Base-by-base conservation (phyloP, 345 rosid species). In the Pugionium cornutum region DNA sequence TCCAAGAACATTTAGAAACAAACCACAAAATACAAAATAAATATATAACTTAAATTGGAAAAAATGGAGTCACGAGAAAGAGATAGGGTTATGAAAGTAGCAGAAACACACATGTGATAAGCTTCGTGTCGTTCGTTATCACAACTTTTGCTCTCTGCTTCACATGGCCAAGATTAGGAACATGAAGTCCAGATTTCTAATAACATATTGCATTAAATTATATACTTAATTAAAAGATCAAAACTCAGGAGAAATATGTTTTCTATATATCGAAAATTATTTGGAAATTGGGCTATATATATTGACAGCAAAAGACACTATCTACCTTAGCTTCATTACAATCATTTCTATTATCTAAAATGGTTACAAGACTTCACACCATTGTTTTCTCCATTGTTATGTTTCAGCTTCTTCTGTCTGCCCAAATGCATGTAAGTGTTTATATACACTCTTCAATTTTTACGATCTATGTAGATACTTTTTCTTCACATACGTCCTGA, bases 151-250 rank as follows among this genome's bases (percentile, higher is more conserved):
- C 58, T 43, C 44, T 52, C 53, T 66, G 49, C 71, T 43, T 65
- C 71, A 72, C 76, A 65, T 72, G 76, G 10, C 41, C 44, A 33
- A 64, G 71, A 72, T 72, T 72, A 50, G 18, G n/a, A 71, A 71
- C 64, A 33, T 64, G 69, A 56, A 64, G 70, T 64, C 69, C 64
- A 71, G 1, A 71, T 71, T 62, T 39, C 4, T 70, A 30, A 18
- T 43, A 40, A 50, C 10, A 7, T 6, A 62, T 33, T 32, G 18
- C 53, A 18, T 59, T 9, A 7, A 42, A 32, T 59, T 59, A n/a
- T 11, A 33, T 25, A 61, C 11, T 30, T 44, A 3, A 57, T 9
- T 3, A 58, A 18, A 18, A 18, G 18, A 18, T 26, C 2, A 27
- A 54, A 7, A 54, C 11, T 9, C 65, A 68, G 58, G 58, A 68